phyloP scores from a whole-genome alignment of 768 basidiomycete species.

The Xerocomus spinulosus region DNA sequence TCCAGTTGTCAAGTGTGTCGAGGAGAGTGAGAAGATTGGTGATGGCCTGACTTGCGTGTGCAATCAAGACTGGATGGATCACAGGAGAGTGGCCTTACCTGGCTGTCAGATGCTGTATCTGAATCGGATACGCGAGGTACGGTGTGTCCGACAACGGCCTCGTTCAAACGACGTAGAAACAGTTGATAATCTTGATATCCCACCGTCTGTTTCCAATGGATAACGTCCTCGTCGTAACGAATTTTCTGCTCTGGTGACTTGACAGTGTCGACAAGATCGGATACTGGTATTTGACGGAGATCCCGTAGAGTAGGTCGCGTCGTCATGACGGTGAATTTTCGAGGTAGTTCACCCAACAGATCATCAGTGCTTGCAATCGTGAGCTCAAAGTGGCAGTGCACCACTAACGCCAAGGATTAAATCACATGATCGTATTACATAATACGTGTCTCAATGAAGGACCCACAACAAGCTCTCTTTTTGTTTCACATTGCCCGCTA shows the following conservation, averaged over 20 bases:
- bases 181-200: conserved; percentile 72
- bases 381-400: not conserved
- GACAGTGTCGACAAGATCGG: conserved; percentile 13
- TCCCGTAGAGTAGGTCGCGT: conserved; percentile 16
- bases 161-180: conserved; percentile 73
- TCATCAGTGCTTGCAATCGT: too few species aligned
- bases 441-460: conserved; percentile 20
- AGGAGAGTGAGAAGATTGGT: conserved; percentile 51
- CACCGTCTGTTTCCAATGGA: conserved; percentile 62
- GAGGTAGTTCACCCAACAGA: too few species aligned
- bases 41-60: conserved; percentile 39
- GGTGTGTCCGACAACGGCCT: conserved; percentile 65
- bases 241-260: conserved; percentile 51
- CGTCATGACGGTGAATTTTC: conserved; percentile 8
- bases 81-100: conserved; percentile 15
- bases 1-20: conserved; percentile 65
- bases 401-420: not conserved
- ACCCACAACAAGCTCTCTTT: not conserved
- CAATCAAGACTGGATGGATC: not conserved
- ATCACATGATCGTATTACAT: conserved; percentile 23
- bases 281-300: conserved; percentile 31
- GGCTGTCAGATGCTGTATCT: conserved; percentile 4
- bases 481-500: conserved; percentile 1
- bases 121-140: conserved; percentile 38
- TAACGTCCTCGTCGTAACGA: conserved; percentile 66